These are phyloP conservation scores for Myriosclerotinia duriaeana DNA, from an alignment of 2,329 filamentous ascomycete genomes.

Conservation along the genomic window DNA sequence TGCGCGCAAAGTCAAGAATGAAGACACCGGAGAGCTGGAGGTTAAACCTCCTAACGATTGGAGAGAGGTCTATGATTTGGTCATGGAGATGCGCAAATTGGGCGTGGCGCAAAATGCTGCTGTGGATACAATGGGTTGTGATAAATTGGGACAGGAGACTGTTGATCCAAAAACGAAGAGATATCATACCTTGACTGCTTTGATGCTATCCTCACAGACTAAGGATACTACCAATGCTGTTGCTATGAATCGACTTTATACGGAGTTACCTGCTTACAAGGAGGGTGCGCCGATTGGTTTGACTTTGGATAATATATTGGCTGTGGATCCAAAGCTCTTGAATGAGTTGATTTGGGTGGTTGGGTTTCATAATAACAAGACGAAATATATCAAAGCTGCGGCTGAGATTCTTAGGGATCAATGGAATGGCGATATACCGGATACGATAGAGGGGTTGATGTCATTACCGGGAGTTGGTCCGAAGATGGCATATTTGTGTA, in stretches of 20 bases:
- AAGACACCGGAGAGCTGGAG: conserved; percentile 44
- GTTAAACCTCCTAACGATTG: conserved; percentile 72
- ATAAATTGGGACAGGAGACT: conserved; percentile 16
- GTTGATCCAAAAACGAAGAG: conserved; percentile 43
- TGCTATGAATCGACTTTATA: conserved; percentile 65
- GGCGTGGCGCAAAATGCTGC: conserved; percentile 69
- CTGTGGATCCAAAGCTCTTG: conserved; percentile 56
- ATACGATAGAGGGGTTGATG: conserved; percentile 62
- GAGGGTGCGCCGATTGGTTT: conserved; percentile 47
- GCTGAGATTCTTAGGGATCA: conserved; percentile 61
- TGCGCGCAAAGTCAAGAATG: conserved; percentile 47
- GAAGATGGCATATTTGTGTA: conserved; percentile 72
- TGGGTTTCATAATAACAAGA: conserved; percentile 76
- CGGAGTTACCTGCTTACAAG: conserved; percentile 51
- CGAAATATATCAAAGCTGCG: conserved; percentile 65
- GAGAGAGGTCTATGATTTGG: conserved; percentile 75
- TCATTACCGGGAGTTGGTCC: conserved; percentile 68
- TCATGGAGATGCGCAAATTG: conserved; percentile 70
- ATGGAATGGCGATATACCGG: conserved; percentile 63
- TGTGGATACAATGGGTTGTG: conserved; percentile 79
- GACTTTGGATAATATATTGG: conserved; percentile 62
- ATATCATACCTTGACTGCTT: conserved; percentile 66
- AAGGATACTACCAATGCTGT: conserved; percentile 71
- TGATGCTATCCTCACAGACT: conserved; percentile 74
- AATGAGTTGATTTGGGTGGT: conserved; percentile 67